Conservation (phyloP, 2,329 filamentous ascomycete genomes). For the Penicillium verrucosum region DNA sequence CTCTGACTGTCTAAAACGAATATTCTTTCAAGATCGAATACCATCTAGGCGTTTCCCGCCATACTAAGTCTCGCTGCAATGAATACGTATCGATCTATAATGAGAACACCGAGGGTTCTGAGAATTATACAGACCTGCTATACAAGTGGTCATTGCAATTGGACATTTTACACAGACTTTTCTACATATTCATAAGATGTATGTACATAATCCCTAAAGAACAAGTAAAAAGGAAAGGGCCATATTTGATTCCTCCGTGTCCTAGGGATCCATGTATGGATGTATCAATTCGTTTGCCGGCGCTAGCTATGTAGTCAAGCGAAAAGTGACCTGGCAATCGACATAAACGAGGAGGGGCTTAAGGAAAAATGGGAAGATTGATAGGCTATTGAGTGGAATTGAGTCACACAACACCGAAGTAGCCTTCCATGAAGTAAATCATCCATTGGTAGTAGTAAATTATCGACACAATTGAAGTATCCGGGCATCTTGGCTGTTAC, state of each 20-base stretch:
- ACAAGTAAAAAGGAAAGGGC: not conserved
- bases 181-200: not conserved
- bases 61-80: too few species aligned
- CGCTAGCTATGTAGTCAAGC: not conserved
- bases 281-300: not conserved
- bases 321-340: not conserved
- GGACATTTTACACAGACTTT: too few species aligned
- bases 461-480: not conserved
- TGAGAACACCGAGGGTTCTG: not conserved
- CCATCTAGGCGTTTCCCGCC: too few species aligned
- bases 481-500: not conserved
- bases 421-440: not conserved
- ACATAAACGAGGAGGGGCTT: not conserved
- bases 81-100: not conserved
- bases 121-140: too few species aligned
- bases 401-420: not conserved
- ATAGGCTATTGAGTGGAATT: not conserved
- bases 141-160: not conserved
- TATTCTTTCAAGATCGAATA: not conserved
- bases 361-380: not conserved
- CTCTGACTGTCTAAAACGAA: not conserved
- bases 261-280: not conserved
- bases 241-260: not conserved
- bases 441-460: not conserved
- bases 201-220: too few species aligned